phyloP scores from a whole-genome alignment of 106 monocot species.

The Dendrobium nobile region DNA sequence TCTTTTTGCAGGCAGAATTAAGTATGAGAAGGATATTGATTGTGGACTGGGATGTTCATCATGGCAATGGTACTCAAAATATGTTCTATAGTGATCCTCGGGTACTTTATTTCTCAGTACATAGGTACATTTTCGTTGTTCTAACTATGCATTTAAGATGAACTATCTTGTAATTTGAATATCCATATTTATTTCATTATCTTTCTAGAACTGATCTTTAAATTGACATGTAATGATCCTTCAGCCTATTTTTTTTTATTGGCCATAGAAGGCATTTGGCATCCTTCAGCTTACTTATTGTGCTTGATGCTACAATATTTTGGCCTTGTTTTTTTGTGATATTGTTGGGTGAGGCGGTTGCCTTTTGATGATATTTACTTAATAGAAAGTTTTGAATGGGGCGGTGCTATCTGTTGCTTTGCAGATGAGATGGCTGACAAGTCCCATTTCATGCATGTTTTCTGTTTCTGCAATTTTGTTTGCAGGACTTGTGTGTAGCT shows the following conservation, averaged over 20 bases:
- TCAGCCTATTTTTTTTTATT: not conserved
- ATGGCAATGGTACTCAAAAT: slow-evolving; percentile 96
- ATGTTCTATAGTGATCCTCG: slow-evolving; percentile 84
- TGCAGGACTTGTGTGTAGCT: too few relatives aligned
- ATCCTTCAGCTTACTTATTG: not conserved
- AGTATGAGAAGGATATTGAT: slow-evolving; percentile 86
- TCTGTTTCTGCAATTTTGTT: too few relatives aligned
- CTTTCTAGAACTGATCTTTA: not conserved
- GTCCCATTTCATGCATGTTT: too few relatives aligned
- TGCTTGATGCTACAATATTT: not conserved
- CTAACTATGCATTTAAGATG: not conserved
- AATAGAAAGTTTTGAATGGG: too few relatives aligned
- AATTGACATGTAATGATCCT: not conserved
- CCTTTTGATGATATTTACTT: too few relatives aligned
- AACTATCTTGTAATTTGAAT: not conserved
- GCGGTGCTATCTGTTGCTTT: too few relatives aligned
- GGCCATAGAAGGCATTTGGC: too few relatives aligned
- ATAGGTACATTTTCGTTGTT: slow-evolving; percentile 43
- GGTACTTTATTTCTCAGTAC: slow-evolving; percentile 93
- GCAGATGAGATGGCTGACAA: too few relatives aligned
- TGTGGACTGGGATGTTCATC: slow-evolving; percentile 99
- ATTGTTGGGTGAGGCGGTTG: not conserved
- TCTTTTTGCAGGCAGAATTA: slow-evolving; percentile 66
- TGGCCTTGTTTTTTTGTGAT: not conserved
- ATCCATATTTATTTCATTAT: not conserved